Conservation (phyloP, 345 rosid species). For the Acer yangbiense region DNA sequence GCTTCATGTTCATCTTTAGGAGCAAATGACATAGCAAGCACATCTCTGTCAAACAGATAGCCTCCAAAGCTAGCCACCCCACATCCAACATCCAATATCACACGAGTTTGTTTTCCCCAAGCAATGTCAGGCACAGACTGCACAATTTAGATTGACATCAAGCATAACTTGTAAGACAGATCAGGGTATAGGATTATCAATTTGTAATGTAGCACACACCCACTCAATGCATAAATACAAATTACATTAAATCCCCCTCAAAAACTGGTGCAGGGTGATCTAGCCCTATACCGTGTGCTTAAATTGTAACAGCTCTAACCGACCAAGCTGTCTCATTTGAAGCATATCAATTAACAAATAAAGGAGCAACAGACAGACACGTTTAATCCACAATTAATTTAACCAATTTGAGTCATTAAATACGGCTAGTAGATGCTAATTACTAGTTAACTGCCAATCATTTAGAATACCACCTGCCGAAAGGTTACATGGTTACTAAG, state of each 20-base stretch:
- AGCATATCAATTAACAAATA: neutral
- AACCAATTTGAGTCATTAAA: neutral
- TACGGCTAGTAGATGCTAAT: neutral
- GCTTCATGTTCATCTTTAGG: slow-evolving; percentile 99
- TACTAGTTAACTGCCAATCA: neutral
- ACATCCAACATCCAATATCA: slow-evolving; percentile 95
- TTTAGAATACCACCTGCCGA: neutral
- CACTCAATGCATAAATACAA: neutral
- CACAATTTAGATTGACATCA: slow-evolving; percentile 28
- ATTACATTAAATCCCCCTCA: neutral
- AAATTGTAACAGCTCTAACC: neutral
- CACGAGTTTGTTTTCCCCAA: slow-evolving; percentile 88
- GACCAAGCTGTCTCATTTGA: neutral
- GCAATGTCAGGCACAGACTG: slow-evolving; percentile 82
- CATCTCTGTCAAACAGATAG: slow-evolving; percentile 86
- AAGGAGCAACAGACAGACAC: neutral
- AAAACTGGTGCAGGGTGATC: neutral
- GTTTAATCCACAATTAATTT: neutral
- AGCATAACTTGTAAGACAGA: slow-evolving; percentile 13
- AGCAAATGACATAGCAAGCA: slow-evolving; percentile 88
- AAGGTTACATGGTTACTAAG: too few species aligned
- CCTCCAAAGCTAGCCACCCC: slow-evolving; percentile 99
- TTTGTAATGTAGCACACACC: neutral
- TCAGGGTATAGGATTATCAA: neutral
- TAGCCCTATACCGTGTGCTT: neutral